Conservation (phyloP, 345 rosid species). For the Brassica juncea region DNA sequence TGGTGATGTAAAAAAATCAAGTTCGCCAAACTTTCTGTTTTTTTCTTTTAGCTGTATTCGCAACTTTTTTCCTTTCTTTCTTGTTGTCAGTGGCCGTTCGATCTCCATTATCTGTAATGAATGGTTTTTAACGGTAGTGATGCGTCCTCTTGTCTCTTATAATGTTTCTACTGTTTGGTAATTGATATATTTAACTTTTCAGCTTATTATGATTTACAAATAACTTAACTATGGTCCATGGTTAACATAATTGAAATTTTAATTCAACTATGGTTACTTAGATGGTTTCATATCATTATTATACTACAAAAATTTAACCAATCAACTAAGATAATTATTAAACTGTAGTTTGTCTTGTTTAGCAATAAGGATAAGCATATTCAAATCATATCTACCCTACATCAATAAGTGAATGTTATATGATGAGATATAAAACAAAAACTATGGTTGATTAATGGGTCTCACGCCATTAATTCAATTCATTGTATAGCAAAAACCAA, state of each 20-base stretch:
- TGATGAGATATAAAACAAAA: not conserved
- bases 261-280: not conserved
- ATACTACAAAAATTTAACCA: not conserved
- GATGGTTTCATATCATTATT: not conserved
- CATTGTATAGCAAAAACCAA: not conserved
- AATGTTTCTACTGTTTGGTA: conserved; percentile 22
- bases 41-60: not conserved
- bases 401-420: not conserved
- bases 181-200: not conserved
- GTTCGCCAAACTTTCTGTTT: not conserved
- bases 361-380: not conserved
- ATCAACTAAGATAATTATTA: not conserved
- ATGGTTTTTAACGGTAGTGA: conserved; percentile 30
- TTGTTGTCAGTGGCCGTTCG: not conserved
- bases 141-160: conserved; percentile 26
- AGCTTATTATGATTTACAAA: not conserved
- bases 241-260: not conserved
- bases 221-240: not conserved
- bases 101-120: conserved; percentile 5
- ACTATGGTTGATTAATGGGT: not conserved
- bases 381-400: not conserved
- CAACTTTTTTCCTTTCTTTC: not conserved
- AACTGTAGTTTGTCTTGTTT: not conserved
- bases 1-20: not conserved
- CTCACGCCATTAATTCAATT: not conserved